Conservation (phyloP, 2,329 filamentous ascomycete species). For the Ophioceras dolichostomum region DNA sequence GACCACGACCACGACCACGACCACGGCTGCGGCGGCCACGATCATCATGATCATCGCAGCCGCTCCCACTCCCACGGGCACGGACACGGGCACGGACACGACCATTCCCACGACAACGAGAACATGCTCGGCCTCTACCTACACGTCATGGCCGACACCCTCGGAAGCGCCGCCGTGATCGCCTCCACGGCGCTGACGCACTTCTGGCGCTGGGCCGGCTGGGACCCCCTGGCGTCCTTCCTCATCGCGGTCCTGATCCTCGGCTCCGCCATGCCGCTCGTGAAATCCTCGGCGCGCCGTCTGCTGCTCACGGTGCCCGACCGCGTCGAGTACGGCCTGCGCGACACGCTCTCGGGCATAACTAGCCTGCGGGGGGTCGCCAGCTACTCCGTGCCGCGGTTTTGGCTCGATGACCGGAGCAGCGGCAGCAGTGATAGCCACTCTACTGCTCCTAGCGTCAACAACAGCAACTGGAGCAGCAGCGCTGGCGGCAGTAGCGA, state of each 20-base stretch:
- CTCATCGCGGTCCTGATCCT: slow-evolving; percentile 91
- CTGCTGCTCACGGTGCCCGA: slow-evolving; percentile 77
- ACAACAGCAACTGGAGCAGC: no score
- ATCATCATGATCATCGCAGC: slow-evolving; percentile 17
- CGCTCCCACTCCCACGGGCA: slow-evolving; percentile 15
- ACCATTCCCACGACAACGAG: slow-evolving; percentile 69
- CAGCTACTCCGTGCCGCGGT: slow-evolving; percentile 75
- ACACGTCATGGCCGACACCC: slow-evolving; percentile 86
- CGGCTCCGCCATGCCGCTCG: slow-evolving; percentile 78
- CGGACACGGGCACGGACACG: slow-evolving; percentile 15
- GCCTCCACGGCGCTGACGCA: slow-evolving; percentile 81
- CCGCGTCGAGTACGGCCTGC: slow-evolving; percentile 74
- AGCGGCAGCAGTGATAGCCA: slow-evolving; percentile 16
- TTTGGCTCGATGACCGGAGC: slow-evolving; percentile 73
- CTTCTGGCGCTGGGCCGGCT: slow-evolving; percentile 80
- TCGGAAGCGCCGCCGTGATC: slow-evolving; percentile 90
- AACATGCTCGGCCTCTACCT: slow-evolving; percentile 98
- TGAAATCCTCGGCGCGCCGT: slow-evolving; percentile 71
- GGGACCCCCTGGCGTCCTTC: slow-evolving; percentile 89
- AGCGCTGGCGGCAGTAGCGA: no score
- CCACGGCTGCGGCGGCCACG: slow-evolving; percentile 22
- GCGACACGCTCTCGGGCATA: slow-evolving; percentile 75
- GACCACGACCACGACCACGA: slow-evolving; percentile 19
- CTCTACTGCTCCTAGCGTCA: no score
- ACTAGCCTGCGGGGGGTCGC: slow-evolving; percentile 72